Percentiles rank a stretch among this genome's conserved stretches.
These are phyloP conservation scores for Lojkania enalia DNA, from an alignment of 2,329 filamentous ascomycete genomes.

Conservation along the genomic window DNA sequence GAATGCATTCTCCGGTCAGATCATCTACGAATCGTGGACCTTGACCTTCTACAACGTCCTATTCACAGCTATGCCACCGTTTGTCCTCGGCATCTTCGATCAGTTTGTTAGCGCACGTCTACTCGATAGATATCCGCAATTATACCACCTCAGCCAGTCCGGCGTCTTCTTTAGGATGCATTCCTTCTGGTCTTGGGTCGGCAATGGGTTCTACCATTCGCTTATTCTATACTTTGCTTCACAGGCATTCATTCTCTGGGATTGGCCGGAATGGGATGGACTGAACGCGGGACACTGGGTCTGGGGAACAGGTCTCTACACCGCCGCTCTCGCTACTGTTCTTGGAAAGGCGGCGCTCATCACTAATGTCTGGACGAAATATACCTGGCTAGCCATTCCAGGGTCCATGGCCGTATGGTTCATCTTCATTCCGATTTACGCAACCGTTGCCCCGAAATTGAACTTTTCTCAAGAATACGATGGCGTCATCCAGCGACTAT, in stretches of 20 bases:
- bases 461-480: slow-evolving; percentile 81
- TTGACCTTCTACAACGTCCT: slow-evolving; percentile 99
- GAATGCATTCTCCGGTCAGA: slow-evolving; percentile 95
- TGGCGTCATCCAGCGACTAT: slow-evolving; percentile 80
- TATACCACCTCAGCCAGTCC: slow-evolving; percentile 90
- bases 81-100: slow-evolving; percentile 94
- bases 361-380: slow-evolving; percentile 99
- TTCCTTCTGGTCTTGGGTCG: slow-evolving; percentile 90
- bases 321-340: slow-evolving; percentile 87
- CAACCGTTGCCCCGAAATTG: slow-evolving; percentile 79
- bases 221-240: slow-evolving; percentile 87
- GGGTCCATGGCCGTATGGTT: slow-evolving; percentile 93
- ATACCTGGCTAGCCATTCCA: slow-evolving; percentile 91
- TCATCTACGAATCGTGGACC: slow-evolving; percentile 99
- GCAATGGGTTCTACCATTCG: slow-evolving; percentile 94
- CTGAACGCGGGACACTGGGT: slow-evolving; percentile 92
- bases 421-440: slow-evolving; percentile 85
- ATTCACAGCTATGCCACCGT: slow-evolving; percentile 90
- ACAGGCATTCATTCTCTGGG: slow-evolving; percentile 78
- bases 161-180: slow-evolving; percentile 92
- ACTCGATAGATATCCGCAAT: slow-evolving; percentile 91
- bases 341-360: slow-evolving; percentile 93
- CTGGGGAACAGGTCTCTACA: slow-evolving; percentile 95
- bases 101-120: slow-evolving; percentile 95
- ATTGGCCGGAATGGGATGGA: slow-evolving; percentile 78